Evolutionary conservation across 805 yeast species (phyloP), one percentile per base, ranked within the genome.

Genomic region (Debaryomyces castellii): DNA sequence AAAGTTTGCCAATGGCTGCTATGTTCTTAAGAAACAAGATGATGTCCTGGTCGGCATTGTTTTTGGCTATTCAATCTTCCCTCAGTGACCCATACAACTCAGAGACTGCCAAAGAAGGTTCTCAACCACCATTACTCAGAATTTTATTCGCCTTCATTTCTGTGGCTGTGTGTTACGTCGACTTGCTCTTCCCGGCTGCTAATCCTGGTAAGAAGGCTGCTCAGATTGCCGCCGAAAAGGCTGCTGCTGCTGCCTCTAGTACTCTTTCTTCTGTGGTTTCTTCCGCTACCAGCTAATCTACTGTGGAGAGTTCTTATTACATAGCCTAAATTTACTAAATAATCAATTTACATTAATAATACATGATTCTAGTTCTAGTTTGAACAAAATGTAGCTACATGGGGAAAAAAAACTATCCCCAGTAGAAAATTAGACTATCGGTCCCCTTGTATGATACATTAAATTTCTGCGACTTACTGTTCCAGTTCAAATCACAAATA

Each of bases 1-100:
- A 78, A 60, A 71, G 83, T 14, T 75, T 82, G 66, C 86, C 87
- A 25, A 78, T 82, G 83, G 83, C 83, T 3, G 86, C 86, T 39
- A 80, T 82, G 81, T 81, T 82, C 63, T 71, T 82, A 78, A 77
- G 74, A 54, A 78, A 79, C 60, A 80, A 77, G 57, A 63, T 80
- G 50, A 60, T 80, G 53, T 69, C 83, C 10, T 79, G 86, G 86
- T 64, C 82, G 18, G 63, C 85, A 3, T 56, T 81, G 20, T 69
- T 81, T 47, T 71, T 78, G 48, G 71, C 81, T 4, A 53, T 79
- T 21, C 81, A 76, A 53, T 50, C 77, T 1, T 79, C 62, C 51
- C 66, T 80, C 57, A 75, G 69, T 47, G 75, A 72, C 45, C 77
- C 77, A 7, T 48, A 54, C 52, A 58, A 63, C 53, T 63, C 70